These are phyloP conservation scores for Akanthomyces muscarius DNA, from an alignment of 2,329 filamentous ascomycete species.

Conservation along the genomic window DNA sequence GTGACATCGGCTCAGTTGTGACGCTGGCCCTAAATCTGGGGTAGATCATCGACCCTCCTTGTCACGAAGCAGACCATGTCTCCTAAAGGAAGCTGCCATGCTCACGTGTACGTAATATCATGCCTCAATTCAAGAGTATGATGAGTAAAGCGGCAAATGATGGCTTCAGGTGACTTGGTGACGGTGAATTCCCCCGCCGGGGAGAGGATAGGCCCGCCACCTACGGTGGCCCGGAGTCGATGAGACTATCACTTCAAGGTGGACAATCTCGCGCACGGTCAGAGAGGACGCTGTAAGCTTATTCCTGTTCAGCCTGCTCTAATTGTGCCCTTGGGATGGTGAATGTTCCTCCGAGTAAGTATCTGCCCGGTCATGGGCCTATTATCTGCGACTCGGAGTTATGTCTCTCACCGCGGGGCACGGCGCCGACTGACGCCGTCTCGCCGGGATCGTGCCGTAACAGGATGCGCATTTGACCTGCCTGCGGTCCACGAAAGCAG, in stretches of 20 bases:
- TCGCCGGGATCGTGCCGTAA: not conserved
- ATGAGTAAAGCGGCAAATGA: not conserved
- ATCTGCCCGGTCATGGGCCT: not conserved
- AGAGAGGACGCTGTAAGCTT: too few relatives aligned
- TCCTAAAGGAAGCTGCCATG: not conserved
- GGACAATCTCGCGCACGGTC: not conserved
- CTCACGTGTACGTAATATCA: slow-evolving; percentile 3
- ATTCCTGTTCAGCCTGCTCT: too few relatives aligned
- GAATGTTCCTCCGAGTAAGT: not conserved
- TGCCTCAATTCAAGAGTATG: not conserved
- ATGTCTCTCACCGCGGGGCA: not conserved
- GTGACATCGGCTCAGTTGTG: not conserved
- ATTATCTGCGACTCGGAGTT: not conserved
- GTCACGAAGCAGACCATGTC: not conserved
- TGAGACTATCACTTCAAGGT: not conserved
- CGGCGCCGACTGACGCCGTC: slow-evolving; percentile 7
- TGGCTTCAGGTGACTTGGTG: too few relatives aligned
- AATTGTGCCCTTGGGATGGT: not conserved
- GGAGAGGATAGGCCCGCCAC: not conserved
- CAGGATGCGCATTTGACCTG: not conserved
- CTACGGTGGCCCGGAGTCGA: not conserved
- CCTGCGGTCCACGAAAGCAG: not conserved
- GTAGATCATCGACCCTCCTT: slow-evolving; percentile 2
- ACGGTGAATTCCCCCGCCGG: not conserved
- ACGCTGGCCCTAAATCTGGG: slow-evolving; percentile 11